Evolutionary conservation across 495 filamentous ascomycete genomes (phyloP).

Genomic region (Aspergillus funiculosus): DNA sequence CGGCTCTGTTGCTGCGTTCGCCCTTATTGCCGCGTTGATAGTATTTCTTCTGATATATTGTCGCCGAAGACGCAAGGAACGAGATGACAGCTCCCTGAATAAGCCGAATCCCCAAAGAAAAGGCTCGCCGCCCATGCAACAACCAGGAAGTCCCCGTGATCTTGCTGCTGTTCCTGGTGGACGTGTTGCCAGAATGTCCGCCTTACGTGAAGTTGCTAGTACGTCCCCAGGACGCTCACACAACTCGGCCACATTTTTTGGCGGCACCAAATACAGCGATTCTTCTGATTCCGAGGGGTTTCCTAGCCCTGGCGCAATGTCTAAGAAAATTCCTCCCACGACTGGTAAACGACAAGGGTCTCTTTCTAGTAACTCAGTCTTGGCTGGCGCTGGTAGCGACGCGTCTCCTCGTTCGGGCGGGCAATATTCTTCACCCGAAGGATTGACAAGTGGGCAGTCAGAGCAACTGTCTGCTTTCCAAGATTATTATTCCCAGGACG

Average conservation of each 20-base stretch:
- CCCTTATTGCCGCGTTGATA: slow-evolving; percentile 59
- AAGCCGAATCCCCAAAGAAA: slow-evolving; percentile 75
- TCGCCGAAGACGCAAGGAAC: slow-evolving; percentile 53
- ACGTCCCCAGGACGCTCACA: slow-evolving; percentile 52
- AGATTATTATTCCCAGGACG: slow-evolving; percentile 96
- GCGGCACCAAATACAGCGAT: slow-evolving; percentile 53
- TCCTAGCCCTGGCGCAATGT: slow-evolving; percentile 71
- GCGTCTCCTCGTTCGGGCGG: slow-evolving; percentile 68
- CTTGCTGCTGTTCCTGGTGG: slow-evolving; percentile 78
- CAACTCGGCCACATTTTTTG: slow-evolving; percentile 35
- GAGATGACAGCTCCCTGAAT: slow-evolving; percentile 67
- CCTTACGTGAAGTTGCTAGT: slow-evolving; percentile 66
- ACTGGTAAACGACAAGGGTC: slow-evolving; percentile 79
- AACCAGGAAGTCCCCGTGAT: slow-evolving; percentile 45
- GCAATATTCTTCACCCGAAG: slow-evolving; percentile 77
- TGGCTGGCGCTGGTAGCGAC: slow-evolving; percentile 62
- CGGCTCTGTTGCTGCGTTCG: slow-evolving; percentile 66
- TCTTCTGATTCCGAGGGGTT: slow-evolving; percentile 76
- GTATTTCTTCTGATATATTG: slow-evolving; percentile 56
- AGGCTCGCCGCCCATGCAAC: slow-evolving; percentile 47
- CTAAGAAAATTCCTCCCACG: slow-evolving; percentile 52
- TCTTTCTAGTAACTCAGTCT: slow-evolving; percentile 76
- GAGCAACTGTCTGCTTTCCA: slow-evolving; percentile 95
- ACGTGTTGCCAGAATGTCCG: slow-evolving; percentile 92
- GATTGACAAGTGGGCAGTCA: slow-evolving; percentile 79